These are phyloP conservation scores for Aureobasidium sp. DNA, from an alignment of 2,329 filamentous ascomycete genomes.

Conservation along the genomic window DNA sequence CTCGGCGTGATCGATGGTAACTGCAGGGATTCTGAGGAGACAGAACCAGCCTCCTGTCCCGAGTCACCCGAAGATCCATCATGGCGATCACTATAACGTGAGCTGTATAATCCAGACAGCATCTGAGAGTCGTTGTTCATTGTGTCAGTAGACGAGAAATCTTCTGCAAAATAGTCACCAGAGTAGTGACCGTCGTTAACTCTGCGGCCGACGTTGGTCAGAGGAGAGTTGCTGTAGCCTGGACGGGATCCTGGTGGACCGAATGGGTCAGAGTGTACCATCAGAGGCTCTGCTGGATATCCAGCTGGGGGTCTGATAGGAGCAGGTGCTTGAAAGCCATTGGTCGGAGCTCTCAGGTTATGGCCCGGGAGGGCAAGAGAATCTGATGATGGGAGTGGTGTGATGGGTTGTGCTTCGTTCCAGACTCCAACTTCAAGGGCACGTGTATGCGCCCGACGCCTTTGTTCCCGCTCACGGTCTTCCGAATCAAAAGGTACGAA, in stretches of 20 bases:
- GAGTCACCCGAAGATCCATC: conserved; percentile 32
- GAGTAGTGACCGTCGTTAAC: conserved; percentile 4
- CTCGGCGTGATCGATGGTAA: conserved; percentile 19
- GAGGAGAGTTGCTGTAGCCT: conserved; percentile 14
- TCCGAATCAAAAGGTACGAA: conserved; percentile 18
- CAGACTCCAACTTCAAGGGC: conserved; percentile 23
- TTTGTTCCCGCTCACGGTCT: conserved; percentile 24
- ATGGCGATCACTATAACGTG: conserved; percentile 18
- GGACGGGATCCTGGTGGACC: conserved; percentile 18
- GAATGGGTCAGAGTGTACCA: not conserved
- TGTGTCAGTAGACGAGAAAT: not conserved
- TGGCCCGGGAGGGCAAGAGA: not conserved
- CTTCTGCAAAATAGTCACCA: not conserved
- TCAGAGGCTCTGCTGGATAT: not conserved
- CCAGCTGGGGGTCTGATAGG: not conserved
- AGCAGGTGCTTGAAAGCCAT: not conserved
- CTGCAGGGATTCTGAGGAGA: conserved; percentile 19
- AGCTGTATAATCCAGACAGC: not conserved
- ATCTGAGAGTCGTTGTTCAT: not conserved
- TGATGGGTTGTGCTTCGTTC: conserved; percentile 28
- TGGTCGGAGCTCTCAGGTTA: not conserved
- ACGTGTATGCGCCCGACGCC: conserved; percentile 31
- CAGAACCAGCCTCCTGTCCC: conserved; percentile 15
- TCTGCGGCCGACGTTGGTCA: not conserved
- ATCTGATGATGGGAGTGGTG: conserved; percentile 23